Evolutionary conservation across 371 early-diverging fungal genomes (phyloP).

Genomic region (Apophysomyces trapeziformis): DNA sequence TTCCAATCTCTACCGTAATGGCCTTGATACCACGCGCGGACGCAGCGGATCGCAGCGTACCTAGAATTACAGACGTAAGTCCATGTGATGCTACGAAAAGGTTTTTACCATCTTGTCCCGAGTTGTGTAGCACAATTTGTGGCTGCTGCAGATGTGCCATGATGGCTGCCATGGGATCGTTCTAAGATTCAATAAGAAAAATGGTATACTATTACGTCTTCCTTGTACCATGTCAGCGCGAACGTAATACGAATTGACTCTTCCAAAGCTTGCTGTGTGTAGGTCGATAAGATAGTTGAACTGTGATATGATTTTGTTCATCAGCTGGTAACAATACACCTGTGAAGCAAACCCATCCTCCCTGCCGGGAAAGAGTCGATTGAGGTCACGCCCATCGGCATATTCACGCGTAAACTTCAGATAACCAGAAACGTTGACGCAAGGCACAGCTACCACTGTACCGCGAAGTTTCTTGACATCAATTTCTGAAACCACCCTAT

Average conservation of each 20-base stretch:
- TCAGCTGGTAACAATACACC: constrained; percentile 79
- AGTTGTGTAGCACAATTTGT: constrained; percentile 64
- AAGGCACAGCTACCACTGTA: constrained; percentile 87
- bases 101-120: constrained; percentile 38
- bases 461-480: constrained; percentile 75
- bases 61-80: constrained; percentile 34
- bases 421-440: constrained; percentile 87
- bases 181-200: constrained; percentile 26
- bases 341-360: constrained; percentile 77
- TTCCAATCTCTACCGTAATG: constrained; percentile 88
- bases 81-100: neutral
- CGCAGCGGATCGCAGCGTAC: constrained; percentile 86
- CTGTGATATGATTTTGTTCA: constrained; percentile 77
- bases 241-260: constrained; percentile 88
- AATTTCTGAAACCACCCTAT: constrained; percentile 72
- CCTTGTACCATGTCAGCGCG: constrained; percentile 72
- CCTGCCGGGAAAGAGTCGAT: constrained; percentile 85
- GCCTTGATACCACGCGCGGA: constrained; percentile 79
- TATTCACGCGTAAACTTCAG: constrained; percentile 80
- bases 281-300: constrained; percentile 87
- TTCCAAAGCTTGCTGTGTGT: constrained; percentile 88
- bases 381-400: constrained; percentile 83
- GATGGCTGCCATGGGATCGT: constrained; percentile 68
- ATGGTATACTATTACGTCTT: neutral
- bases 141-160: constrained; percentile 90